These are phyloP conservation scores for Hortaea werneckii DNA, from an alignment of 2,329 filamentous ascomycete species.

Conservation along the genomic window DNA sequence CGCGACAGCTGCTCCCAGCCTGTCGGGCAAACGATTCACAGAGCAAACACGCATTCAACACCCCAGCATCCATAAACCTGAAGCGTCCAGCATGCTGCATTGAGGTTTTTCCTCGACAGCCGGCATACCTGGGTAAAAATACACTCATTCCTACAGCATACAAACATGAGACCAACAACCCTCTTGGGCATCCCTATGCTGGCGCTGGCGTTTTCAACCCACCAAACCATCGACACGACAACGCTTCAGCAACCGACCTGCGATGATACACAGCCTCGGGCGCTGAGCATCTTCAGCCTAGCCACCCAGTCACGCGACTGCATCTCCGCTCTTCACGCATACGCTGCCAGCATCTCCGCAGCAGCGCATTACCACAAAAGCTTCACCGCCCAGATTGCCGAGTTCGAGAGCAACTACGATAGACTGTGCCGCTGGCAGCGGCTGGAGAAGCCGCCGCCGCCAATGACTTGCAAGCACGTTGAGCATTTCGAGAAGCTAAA, in stretches of 20 bases:
- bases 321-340: not conserved
- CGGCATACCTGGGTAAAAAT: not conserved
- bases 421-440: not conserved
- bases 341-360: not conserved
- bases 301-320: not conserved
- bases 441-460: not conserved
- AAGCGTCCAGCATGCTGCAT: not conserved
- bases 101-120: not conserved
- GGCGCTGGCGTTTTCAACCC: not conserved
- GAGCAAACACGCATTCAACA: not conserved
- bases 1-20: not conserved
- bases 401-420: not conserved
- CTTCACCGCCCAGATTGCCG: not conserved
- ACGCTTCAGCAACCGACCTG: not conserved
- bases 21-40: not conserved
- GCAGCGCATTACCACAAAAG: not conserved
- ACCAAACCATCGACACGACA: not conserved
- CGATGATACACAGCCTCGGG: not conserved
- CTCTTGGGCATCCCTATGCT: not conserved
- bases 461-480: not conserved
- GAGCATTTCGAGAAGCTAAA: not conserved
- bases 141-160: not conserved
- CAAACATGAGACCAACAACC: not conserved
- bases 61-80: not conserved
- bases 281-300: not conserved